Base-by-base conservation (phyloP, 78 protist species). In the Protostelium mycophagum region DNA sequence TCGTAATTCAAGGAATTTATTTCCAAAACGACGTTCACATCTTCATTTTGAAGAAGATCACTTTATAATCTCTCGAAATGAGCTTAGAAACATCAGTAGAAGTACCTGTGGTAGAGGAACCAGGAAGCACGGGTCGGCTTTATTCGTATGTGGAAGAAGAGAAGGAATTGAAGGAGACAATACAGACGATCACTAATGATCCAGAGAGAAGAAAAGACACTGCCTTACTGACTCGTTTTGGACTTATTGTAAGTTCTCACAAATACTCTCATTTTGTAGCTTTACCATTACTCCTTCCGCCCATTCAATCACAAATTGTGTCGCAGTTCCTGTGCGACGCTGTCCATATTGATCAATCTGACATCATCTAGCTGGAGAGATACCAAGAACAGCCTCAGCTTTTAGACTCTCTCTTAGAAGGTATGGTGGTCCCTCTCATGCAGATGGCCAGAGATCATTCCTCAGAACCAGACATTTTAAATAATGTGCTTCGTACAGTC, bases 371-470 rank as follows among this genome's bases (percentile, higher is more conserved):
- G 94, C 83, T 94, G 0, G 92, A 94, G 38, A 73, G 83, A 38
- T 94, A 94, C 84, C 93, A 91, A 73, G 96, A 94, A 38, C 91
- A 94, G 34, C 88, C 96, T 35, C 87, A 83, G 63, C 85, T 94
- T 34, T 38, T 94, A n/a, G 96, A 94, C 51, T 35, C 38, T 5
- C 91, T 90, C 85, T 63, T 94, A 9, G 37, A 86, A 34, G 95
- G 88, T 29, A 23, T 88, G 1, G 88, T 88, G 23, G 36, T 36
- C 36, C 91, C 92, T 28, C 16, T 92, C 28, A 38, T 88, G 1
- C 83, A 83, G 31, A 37, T 38, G 9, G 84, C 86, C 1, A 86
- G 38, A 86, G 28, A 36, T 51, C 16, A 35, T 35, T 34, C 38
- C 38, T 73, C 1, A 35, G 85, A 85, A 5, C 23, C 35, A 0